Conservation (phyloP, 352 stramenopile species). For the Pseudoperonospora humuli region DNA sequence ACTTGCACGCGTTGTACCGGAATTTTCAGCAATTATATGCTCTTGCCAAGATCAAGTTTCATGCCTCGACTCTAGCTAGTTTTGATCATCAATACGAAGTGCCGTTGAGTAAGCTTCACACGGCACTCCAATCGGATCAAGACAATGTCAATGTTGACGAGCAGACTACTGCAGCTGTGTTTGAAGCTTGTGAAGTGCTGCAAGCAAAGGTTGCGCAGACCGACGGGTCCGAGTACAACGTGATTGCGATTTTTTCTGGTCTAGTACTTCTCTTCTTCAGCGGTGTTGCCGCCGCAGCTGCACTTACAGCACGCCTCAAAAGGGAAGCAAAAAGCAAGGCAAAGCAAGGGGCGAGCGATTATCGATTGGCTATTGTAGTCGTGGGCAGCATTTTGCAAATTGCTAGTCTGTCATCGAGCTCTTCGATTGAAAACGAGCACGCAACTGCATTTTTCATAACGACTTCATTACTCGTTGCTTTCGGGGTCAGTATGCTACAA, state of each 20-base stretch:
- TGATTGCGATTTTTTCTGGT: slow-evolving; percentile 25
- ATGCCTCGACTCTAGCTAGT: slow-evolving; percentile 10
- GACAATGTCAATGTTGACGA: slow-evolving; percentile 1
- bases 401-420: slow-evolving; percentile 64
- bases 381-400: slow-evolving; percentile 36
- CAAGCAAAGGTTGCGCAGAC: slow-evolving; percentile 48
- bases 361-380: slow-evolving; percentile 7
- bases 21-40: slow-evolving; percentile 59
- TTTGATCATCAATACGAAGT: slow-evolving; percentile 28
- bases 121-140: slow-evolving; percentile 3
- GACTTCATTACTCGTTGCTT: slow-evolving; percentile 34
- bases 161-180: slow-evolving; percentile 9
- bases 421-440: slow-evolving; percentile 87
- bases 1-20: slow-evolving; percentile 29
- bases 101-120: slow-evolving; percentile 13
- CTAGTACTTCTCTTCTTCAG: slow-evolving; percentile 32
- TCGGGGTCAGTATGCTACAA: slow-evolving; percentile 13
- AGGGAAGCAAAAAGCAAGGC: not conserved
- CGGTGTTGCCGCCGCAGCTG: slow-evolving; percentile 5
- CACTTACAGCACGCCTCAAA: slow-evolving; percentile 6
- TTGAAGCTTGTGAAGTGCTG: slow-evolving; percentile 33
- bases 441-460: slow-evolving; percentile 73
- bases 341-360: not conserved
- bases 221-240: slow-evolving; percentile 76
- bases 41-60: slow-evolving; percentile 46